These are phyloP conservation scores for Lactarius indigo DNA, from an alignment of 768 basidiomycete species.

Conservation along the genomic window DNA sequence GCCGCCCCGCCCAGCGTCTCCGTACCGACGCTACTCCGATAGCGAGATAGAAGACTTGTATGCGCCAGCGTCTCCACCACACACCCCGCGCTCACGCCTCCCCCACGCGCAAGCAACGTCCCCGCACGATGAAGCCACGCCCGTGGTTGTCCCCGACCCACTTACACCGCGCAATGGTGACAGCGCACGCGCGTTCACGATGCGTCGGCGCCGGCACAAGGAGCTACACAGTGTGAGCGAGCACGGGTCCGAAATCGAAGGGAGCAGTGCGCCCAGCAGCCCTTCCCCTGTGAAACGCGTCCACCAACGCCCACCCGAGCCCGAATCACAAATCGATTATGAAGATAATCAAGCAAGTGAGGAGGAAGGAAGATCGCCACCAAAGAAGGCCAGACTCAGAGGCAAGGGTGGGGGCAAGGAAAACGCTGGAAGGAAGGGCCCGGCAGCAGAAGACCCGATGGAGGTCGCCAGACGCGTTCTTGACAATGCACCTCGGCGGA, in stretches of 20 bases:
- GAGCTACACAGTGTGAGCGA: conserved; percentile 14
- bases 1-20: not conserved
- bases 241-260: conserved; percentile 15
- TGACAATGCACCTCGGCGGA: conserved; percentile 15
- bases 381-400: conserved; percentile 31
- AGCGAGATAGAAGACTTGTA: conserved; percentile 27
- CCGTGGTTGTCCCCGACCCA: not conserved
- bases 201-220: conserved; percentile 25
- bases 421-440: conserved; percentile 36
- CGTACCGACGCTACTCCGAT: conserved; percentile 22
- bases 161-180: conserved; percentile 23
- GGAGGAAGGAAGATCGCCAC: conserved; percentile 34
- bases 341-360: conserved; percentile 20
- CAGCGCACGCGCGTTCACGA: conserved; percentile 20
- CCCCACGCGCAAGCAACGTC: conserved; percentile 6
- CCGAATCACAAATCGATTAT: conserved; percentile 14
- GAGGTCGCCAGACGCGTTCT: conserved; percentile 15
- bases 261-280: conserved; percentile 20
- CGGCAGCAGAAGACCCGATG: conserved; percentile 4
- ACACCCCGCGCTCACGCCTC: conserved; percentile 17
- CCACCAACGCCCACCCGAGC: conserved; percentile 8
- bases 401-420: conserved; percentile 27
- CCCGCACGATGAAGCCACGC: conserved; percentile 9
- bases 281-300: conserved; percentile 24
- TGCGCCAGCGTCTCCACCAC: conserved; percentile 20